phyloP scores from a whole-genome alignment of 2,329 filamentous ascomycete genomes.

The Diaporthe vaccinii region DNA sequence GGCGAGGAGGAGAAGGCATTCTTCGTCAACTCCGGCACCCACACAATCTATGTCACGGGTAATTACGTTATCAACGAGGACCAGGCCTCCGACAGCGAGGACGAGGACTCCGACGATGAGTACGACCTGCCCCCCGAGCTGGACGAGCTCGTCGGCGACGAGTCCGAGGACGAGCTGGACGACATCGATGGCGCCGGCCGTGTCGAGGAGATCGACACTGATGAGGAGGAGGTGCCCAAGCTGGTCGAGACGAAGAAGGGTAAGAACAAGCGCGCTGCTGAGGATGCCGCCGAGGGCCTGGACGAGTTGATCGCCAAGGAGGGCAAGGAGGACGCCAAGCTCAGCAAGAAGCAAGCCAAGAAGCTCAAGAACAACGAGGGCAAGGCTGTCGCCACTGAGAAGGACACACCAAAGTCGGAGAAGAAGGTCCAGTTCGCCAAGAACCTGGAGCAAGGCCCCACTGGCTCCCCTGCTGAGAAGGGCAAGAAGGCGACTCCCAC shows the following conservation, averaged over 20 bases:
- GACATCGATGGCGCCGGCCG: slow-evolving; percentile 80
- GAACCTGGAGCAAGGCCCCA: slow-evolving; percentile 97
- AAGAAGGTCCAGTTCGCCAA: slow-evolving; percentile 99
- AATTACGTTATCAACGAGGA: slow-evolving; percentile 88
- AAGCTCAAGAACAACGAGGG: slow-evolving; percentile 99
- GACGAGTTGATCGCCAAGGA: slow-evolving; percentile 89
- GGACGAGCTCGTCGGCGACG: slow-evolving; percentile 78
- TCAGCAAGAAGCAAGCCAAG: slow-evolving; percentile 97
- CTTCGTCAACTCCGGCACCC: slow-evolving; percentile 91
- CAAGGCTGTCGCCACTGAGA: slow-evolving; percentile 77
- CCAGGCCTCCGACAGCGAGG: slow-evolving; percentile 73
- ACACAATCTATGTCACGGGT: slow-evolving; percentile 92
- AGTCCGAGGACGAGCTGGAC: slow-evolving; percentile 84
- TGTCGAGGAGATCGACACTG: slow-evolving; percentile 84
- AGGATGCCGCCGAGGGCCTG: slow-evolving; percentile 76
- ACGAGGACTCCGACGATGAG: slow-evolving; percentile 81
- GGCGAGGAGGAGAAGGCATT: slow-evolving; percentile 90
- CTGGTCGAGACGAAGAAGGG: slow-evolving; percentile 73
- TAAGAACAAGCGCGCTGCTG: slow-evolving; percentile 95
- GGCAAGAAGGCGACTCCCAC: slow-evolving; percentile 56
- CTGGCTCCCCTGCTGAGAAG: slow-evolving; percentile 69
- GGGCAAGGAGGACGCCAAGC: slow-evolving; percentile 76
- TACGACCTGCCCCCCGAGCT: slow-evolving; percentile 87
- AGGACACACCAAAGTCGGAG: slow-evolving; percentile 71
- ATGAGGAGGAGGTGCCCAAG: slow-evolving; percentile 79